Evolutionary conservation across 176 grass and related monocot species (phyloP).

Genomic region (Avena sativa): DNA sequence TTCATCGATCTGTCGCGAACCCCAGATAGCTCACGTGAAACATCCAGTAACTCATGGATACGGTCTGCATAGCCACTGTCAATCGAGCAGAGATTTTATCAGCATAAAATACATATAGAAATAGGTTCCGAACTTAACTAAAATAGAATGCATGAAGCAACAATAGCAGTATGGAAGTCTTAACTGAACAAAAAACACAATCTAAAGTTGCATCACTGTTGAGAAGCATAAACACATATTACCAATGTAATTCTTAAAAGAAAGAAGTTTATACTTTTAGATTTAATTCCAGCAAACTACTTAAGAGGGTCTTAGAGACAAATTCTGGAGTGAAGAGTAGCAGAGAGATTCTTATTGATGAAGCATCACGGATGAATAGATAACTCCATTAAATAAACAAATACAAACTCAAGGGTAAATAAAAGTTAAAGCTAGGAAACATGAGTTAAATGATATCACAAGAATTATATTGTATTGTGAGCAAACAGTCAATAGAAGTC

Average conservation of each 20-base stretch:
- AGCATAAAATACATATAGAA: slow-evolving; percentile 17
- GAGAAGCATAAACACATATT: slow-evolving; percentile 19
- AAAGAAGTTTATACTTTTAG: neutral
- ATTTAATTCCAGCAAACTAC: neutral
- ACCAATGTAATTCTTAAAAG: slow-evolving; percentile 24
- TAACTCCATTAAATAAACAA: slow-evolving; percentile 14
- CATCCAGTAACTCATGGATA: slow-evolving; percentile 89
- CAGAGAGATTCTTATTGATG: neutral
- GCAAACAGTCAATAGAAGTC: neutral
- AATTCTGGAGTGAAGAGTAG: slow-evolving; percentile 5
- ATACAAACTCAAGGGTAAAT: neutral
- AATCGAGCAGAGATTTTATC: slow-evolving; percentile 23
- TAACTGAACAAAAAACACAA: slow-evolving; percentile 16
- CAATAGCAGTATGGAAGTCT: slow-evolving; percentile 1
- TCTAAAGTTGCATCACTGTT: slow-evolving; percentile 6
- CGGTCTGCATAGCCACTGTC: slow-evolving; percentile 95
- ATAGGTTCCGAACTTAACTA: slow-evolving; percentile 2
- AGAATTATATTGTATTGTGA: neutral
- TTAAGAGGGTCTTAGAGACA: neutral
- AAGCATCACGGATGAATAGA: slow-evolving; percentile 17
- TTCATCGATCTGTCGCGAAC: slow-evolving; percentile 48
- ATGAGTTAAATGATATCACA: neutral
- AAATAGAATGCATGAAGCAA: slow-evolving; percentile 27
- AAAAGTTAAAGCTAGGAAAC: neutral
- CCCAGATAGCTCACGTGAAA: slow-evolving; percentile 74